Percentiles rank a stretch among this genome's conserved stretches.
Evolutionary conservation across 257 asterid species (phyloP).

Genomic region (Scutellaria minor): DNA sequence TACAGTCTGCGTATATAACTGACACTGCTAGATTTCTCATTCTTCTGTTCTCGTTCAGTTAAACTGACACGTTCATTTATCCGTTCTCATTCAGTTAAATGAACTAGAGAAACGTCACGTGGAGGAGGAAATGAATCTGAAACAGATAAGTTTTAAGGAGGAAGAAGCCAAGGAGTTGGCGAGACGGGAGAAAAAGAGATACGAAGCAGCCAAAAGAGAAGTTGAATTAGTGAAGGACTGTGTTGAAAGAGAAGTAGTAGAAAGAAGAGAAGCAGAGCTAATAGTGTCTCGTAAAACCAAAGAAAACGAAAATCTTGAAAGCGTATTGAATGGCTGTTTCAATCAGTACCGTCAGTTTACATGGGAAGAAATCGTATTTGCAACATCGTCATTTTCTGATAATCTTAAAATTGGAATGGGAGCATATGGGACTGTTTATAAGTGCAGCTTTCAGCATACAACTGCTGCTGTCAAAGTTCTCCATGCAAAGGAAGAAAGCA

Average conservation of each 20-base stretch:
- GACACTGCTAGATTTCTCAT: background rate
- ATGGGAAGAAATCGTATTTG: conserved; percentile 81
- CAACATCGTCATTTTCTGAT: conserved; percentile 74
- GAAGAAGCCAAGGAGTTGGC: conserved; percentile 78
- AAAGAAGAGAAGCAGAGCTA: conserved; percentile 70
- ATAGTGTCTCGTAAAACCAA: conserved; percentile 55
- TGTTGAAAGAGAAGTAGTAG: conserved; percentile 73
- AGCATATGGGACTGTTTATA: conserved; percentile 85
- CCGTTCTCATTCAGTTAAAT: conserved; percentile 52
- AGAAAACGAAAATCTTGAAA: conserved; percentile 74
- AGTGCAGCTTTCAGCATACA: conserved; percentile 80
- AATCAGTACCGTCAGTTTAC: conserved; percentile 64
- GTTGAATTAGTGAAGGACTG: conserved; percentile 62
- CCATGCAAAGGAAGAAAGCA: conserved; percentile 57
- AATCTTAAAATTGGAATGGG: conserved; percentile 84
- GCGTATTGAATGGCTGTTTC: conserved; percentile 55
- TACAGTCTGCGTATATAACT: conserved; percentile 33
- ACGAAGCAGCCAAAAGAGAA: conserved; percentile 64
- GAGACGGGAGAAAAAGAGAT: conserved; percentile 59
- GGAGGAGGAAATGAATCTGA: conserved; percentile 71
- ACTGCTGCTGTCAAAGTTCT: conserved; percentile 87
- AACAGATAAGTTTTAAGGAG: conserved; percentile 61
- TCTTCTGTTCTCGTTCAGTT: background rate
- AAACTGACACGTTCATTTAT: background rate
- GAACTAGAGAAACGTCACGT: conserved; percentile 65